Base-by-base conservation (phyloP, 495 filamentous ascomycete genomes). In the Podospora appendiculata region DNA sequence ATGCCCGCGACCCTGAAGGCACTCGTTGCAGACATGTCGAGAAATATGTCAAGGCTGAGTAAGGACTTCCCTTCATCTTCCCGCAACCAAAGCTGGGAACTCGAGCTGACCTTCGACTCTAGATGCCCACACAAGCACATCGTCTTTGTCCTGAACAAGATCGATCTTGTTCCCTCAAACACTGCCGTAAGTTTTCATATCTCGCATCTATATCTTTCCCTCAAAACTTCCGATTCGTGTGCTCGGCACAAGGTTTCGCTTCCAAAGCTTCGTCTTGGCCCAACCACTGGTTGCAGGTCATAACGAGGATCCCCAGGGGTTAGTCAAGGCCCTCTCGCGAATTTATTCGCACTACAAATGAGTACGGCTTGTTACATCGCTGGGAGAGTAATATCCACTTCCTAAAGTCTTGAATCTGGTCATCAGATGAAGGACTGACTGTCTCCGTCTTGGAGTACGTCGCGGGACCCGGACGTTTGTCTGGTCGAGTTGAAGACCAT, bases 41-140 rank as follows among this genome's bases (percentile, higher is more conserved):
- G 61, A 95, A 95, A 67, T 96, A 96, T 61, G 87, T 98, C 47
- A 79, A 80, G 51, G 84, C 91, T 53, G 93, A 98, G 61, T 93
- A 25, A 25, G 25, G 25, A 25, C 25, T 25, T 5, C 25, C 25
- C 25, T 25, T 25, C 25, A 25, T 25, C 25, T 25, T 25, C 25
- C 5, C 25, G 25, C 2, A 25, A 25, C 25, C 25, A 25, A 25
- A 25, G 2, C 2, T 5, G 25, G 25, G 5, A 5, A 25, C 25
- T 25, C 25, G 25, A 25, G 25, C 25, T 25, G 5, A 25, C 25
- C 25, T 25, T 25, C 5, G 2, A 5, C 25, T 25, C 25, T 25
- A 25, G 25, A 25, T 25, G 89, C 14, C 89, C 92, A 2, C 93
- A 97, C 63, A 98, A 98, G 69, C 65, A 68, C 46, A 60, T 66